A percentile compares a stretch with the other conserved stretches of the same genome.
Evolutionary conservation across 2,329 filamentous ascomycete species (phyloP).

Genomic region (Cladosporium sp.): DNA sequence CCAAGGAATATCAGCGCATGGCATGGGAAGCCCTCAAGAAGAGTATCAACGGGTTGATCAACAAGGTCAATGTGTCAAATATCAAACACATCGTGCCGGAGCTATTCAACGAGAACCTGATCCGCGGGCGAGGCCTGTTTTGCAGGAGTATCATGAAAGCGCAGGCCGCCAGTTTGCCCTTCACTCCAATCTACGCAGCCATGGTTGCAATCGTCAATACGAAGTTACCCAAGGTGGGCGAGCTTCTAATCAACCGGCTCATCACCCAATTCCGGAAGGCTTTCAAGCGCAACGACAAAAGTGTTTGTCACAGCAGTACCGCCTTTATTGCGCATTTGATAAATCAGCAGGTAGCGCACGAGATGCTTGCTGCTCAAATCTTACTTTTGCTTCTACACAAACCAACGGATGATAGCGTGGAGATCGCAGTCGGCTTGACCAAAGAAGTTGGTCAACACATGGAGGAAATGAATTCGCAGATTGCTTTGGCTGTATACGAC

Average conservation of each 20-base stretch:
- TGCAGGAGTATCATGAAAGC: slow-evolving; percentile 98
- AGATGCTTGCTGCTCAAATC: slow-evolving; percentile 89
- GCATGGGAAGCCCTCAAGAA: slow-evolving; percentile 99
- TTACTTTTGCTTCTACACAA: slow-evolving; percentile 87
- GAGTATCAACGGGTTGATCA: slow-evolving; percentile 96
- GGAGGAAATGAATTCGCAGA: slow-evolving; percentile 88
- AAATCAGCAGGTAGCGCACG: slow-evolving; percentile 93
- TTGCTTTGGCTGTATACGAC: slow-evolving; percentile 86
- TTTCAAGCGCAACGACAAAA: slow-evolving; percentile 94
- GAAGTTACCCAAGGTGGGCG: slow-evolving; percentile 89
- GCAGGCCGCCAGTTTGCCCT: slow-evolving; percentile 89
- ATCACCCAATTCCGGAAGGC: slow-evolving; percentile 92
- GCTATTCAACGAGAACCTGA: slow-evolving; percentile 87
- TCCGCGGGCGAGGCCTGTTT: slow-evolving; percentile 86
- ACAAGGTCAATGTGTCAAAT: slow-evolving; percentile 97
- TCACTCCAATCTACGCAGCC: slow-evolving; percentile 91
- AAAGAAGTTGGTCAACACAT: slow-evolving; percentile 89
- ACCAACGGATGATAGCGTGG: slow-evolving; percentile 93
- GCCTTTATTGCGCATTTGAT: slow-evolving; percentile 93
- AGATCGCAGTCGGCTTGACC: slow-evolving; percentile 91
- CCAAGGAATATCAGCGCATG: slow-evolving; percentile 97
- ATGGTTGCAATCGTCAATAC: slow-evolving; percentile 97
- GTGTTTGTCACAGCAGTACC: slow-evolving; percentile 85
- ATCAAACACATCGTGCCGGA: slow-evolving; percentile 97
- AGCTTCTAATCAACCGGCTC: slow-evolving; percentile 77